Evolutionary conservation across 163 green algal species (phyloP).

Genomic region (Picocystis sp.): DNA sequence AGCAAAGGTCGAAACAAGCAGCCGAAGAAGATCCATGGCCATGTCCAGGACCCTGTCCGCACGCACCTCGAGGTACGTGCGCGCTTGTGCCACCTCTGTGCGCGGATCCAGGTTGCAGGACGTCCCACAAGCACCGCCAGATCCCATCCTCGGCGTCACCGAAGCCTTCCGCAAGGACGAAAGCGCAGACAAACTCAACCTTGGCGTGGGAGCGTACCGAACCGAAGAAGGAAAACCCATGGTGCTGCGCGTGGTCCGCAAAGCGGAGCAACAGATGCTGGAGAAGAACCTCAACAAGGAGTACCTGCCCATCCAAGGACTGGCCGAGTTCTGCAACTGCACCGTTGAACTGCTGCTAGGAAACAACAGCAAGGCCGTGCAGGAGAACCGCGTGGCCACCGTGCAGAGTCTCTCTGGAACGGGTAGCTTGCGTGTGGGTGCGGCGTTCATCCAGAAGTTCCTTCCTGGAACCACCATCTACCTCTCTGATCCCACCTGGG

Average conservation of each 20-base stretch:
- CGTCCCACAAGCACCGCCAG: conserved; percentile 33
- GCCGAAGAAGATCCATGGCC: no score
- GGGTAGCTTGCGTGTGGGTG: conserved; percentile 70
- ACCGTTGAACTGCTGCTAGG: conserved; percentile 81
- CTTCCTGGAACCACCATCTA: conserved; percentile 51
- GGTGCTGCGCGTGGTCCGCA: conserved; percentile 84
- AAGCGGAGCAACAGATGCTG: conserved; percentile 84
- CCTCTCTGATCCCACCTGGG: conserved; percentile 56
- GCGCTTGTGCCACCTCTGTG: not conserved
- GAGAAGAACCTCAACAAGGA: conserved; percentile 70
- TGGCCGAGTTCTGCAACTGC: conserved; percentile 67
- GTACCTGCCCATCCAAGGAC: conserved; percentile 87
- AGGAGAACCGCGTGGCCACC: conserved; percentile 46
- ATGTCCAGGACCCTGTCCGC: no score
- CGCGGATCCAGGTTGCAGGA: conserved; percentile 9
- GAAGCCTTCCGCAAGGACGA: conserved; percentile 74
- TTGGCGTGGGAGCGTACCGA: conserved; percentile 85
- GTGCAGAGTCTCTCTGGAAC: conserved; percentile 89
- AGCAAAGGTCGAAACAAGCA: no score
- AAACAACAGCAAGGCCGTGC: conserved; percentile 38
- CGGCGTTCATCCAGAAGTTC: conserved; percentile 80
- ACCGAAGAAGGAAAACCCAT: conserved; percentile 88
- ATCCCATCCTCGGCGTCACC: conserved; percentile 77
- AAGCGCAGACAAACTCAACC: conserved; percentile 73
- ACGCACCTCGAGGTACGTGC: no score